phyloP scores from a whole-genome alignment of 2,329 filamentous ascomycete genomes.

The Penicillium sp. region DNA sequence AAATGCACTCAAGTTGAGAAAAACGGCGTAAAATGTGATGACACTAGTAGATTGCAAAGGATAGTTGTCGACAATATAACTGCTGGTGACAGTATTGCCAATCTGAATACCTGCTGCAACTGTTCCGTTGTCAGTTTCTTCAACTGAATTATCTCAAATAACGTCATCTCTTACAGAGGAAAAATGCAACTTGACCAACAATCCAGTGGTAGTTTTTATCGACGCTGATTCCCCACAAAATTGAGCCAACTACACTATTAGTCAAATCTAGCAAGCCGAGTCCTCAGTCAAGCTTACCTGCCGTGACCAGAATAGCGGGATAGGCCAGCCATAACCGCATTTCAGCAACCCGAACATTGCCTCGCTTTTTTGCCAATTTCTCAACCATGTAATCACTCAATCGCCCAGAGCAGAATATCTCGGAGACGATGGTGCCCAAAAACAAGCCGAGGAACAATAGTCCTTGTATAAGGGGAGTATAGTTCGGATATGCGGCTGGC shows the following conservation, averaged over 20 bases:
- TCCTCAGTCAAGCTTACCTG: slow-evolving; percentile 36
- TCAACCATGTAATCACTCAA: slow-evolving; percentile 60
- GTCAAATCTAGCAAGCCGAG: not conserved
- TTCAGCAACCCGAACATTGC: slow-evolving; percentile 55
- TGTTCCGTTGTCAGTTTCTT: slow-evolving; percentile 28
- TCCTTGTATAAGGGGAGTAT: slow-evolving; percentile 58
- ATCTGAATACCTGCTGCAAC: slow-evolving; percentile 63
- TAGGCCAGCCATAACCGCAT: slow-evolving; percentile 64
- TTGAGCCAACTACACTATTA: slow-evolving; percentile 49
- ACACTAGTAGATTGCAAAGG: slow-evolving; percentile 61
- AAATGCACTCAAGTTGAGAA: slow-evolving; percentile 60
- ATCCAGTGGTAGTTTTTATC: slow-evolving; percentile 63
- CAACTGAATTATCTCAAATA: not conserved
- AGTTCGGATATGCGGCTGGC: slow-evolving; percentile 59
- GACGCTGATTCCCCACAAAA: slow-evolving; percentile 63
- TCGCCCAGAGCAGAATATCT: slow-evolving; percentile 59
- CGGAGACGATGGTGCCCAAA: slow-evolving; percentile 59
- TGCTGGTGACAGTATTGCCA: slow-evolving; percentile 60
- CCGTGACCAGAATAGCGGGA: slow-evolving; percentile 57
- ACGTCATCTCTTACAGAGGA: slow-evolving; percentile 54
- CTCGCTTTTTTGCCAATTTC: slow-evolving; percentile 53
- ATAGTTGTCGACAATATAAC: slow-evolving; percentile 63
- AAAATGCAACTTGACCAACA: slow-evolving; percentile 62
- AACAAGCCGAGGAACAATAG: slow-evolving; percentile 62
- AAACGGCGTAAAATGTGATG: slow-evolving; percentile 61